Base-by-base conservation (phyloP, 768 basidiomycete species). In the Panaeolus cyanescens region DNA sequence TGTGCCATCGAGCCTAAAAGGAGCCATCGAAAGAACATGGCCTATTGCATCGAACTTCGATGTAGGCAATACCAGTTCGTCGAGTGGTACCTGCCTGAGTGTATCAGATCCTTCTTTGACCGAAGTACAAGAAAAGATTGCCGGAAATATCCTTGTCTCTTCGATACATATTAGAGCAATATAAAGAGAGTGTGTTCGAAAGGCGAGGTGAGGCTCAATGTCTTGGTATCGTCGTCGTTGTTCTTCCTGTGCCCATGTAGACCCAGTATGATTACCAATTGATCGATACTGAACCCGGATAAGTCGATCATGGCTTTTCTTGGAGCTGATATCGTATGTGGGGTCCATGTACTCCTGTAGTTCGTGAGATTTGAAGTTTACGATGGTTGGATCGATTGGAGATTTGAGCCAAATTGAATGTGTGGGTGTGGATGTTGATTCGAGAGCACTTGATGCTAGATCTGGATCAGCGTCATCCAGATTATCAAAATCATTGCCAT, bases 281-380 rank as follows among this genome's bases (percentile, higher is more conserved):
- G 68, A 64, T 20, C 65, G 68, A 33, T 56, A 36, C 1, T 62
- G 64, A 15, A 71, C 63, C 6, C 62, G 66, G 32, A 67, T 60
- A 10, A 71, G 59, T n/a, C 67, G 65, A 31, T 71, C 68, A 56
- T 65, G 65, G 31, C 62, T 69, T 55, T 56, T 62, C 15, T 63
- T 37, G 25, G 59, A 58, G 42, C 64, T 59, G 32, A 64, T 40
- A 54, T 65, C 62, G 7, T 62, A 39, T 2, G 62, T 34, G 10
- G 60, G 60, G n/a, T 68, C 63, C 22, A 68, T 61, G 1, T 60
- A 37, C 3, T 40, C 22, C 0, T 65, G 64, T 1, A 69, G 59
- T 13, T 64, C 58, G n/a, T n/a, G n/a, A 4, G 66, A 55, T 54
- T 62, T 66, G 53, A 69, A 69, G 56, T 67, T 68, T 5, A 15